phyloP scores from a whole-genome alignment of 192 early-diverging fungal species.

The Coemansia sp. region DNA sequence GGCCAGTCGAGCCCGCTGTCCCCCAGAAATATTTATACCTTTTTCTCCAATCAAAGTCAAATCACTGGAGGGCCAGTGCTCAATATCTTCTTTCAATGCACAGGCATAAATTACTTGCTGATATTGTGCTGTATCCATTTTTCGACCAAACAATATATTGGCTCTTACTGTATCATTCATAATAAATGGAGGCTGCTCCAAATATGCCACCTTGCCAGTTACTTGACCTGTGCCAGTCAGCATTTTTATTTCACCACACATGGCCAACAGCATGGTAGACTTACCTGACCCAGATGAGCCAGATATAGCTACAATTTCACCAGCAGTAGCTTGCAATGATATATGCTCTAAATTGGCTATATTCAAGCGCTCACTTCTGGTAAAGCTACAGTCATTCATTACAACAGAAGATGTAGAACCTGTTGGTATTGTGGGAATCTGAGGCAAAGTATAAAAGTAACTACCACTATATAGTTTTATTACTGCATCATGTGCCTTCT shows the following conservation, averaged over 20 bases:
- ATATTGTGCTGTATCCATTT: conserved; percentile 20
- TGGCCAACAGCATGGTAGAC: conserved; percentile 54
- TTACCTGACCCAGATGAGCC: conserved; percentile 61
- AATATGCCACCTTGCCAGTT: conserved; percentile 55
- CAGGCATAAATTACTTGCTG: conserved; percentile 24
- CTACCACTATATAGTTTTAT: neutral
- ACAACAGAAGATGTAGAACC: neutral
- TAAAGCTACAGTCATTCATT: neutral
- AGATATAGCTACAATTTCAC: conserved; percentile 45
- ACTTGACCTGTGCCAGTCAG: conserved; percentile 63
- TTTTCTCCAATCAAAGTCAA: conserved; percentile 58
- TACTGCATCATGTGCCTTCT: neutral
- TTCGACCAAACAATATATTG: conserved; percentile 34
- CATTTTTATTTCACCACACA: conserved; percentile 76
- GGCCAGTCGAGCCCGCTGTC: conserved; percentile 63
- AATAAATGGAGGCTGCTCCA: conserved; percentile 39
- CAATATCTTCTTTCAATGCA: conserved; percentile 20
- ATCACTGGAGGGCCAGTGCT: conserved; percentile 26
- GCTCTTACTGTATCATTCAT: conserved; percentile 43
- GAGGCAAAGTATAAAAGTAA: neutral
- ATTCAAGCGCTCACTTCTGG: conserved; percentile 3
- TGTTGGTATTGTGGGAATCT: conserved; percentile 10
- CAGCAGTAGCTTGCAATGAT: conserved; percentile 6
- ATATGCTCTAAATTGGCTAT: conserved; percentile 8
- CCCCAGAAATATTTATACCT: conserved; percentile 61